Conservation (phyloP, 1,284 basidiomycete species). For the Cutaneotrichosporon cavernicola region DNA sequence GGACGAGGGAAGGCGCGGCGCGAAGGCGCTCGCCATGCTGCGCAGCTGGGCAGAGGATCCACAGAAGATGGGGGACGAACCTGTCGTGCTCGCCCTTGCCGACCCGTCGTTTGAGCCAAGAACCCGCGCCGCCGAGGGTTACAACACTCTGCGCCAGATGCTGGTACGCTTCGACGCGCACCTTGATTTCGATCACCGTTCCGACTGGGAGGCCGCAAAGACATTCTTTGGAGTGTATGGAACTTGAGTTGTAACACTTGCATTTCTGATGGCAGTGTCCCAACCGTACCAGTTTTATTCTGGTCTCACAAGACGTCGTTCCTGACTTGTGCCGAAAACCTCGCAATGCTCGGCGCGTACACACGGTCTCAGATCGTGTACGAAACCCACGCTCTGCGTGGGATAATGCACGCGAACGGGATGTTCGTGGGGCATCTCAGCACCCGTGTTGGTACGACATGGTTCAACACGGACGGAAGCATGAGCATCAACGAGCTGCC, state of each 20-base stretch:
- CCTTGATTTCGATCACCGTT: neutral
- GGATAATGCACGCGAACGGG: neutral
- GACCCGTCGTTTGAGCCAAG: neutral
- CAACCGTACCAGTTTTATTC: constrained; percentile 11
- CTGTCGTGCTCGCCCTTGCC: neutral
- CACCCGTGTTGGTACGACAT: neutral
- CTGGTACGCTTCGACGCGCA: neutral
- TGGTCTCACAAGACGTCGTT: constrained; percentile 11
- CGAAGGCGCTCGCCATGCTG: neutral
- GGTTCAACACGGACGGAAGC: neutral
- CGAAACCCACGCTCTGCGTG: neutral
- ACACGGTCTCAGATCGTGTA: neutral
- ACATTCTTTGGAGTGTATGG: neutral
- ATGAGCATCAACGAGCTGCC: neutral
- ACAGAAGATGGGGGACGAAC: neutral
- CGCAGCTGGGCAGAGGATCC: neutral
- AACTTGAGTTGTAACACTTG: neutral
- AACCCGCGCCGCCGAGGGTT: neutral
- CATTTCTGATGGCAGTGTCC: constrained; percentile 3
- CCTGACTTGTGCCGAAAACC: neutral
- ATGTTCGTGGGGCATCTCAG: neutral
- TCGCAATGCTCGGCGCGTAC: neutral
- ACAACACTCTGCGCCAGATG: neutral
- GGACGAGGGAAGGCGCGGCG: neutral
- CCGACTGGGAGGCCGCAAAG: neutral